Evolutionary conservation across 768 basidiomycete species (phyloP), one percentile per base, ranked within the genome.

Genomic region (Mycena floridula): DNA sequence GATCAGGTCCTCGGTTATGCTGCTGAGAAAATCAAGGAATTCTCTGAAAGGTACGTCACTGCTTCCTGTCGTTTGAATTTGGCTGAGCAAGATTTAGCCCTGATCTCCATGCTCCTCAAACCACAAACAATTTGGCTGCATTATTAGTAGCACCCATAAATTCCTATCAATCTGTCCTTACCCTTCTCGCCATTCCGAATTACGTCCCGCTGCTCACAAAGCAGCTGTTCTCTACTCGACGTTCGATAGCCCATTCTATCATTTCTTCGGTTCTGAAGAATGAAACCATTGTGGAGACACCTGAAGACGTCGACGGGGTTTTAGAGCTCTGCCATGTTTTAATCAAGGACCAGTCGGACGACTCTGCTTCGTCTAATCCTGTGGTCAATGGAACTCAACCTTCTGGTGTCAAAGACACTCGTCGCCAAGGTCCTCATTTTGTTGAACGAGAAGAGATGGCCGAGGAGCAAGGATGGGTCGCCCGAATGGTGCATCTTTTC

Each of bases 401-500:
- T 23, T 67, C 61, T 21, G 53, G 21, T 24, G 30, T 55, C 20
- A 71, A 73, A 50, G 76, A 77, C 37, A 56, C 63, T 39, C 72
- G 80, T 47, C 68, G 82, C 49, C 76, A 78, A 45, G 80, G 79
- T 6, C 70, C 79, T 8, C 77, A 81, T 52, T 67, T 70, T 23
- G 55, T 77, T 42, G 94, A 95, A 59, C 66, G 83, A 41, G 89
- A 94, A 59, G 95, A 98, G 58, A 74, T 93, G 70, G 94, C 93
- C 0, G 96, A 99, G 62, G 96, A 99, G 62, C 96, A 99, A 56
- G 96, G 96, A 0, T 99, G 96, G 96, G 81, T 97, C 13, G 95
- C 96, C 30, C 72, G 95, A 50, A 97, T 98, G 90, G 88, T 98
- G 2, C 96, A 99, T 69, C 62, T 98, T 25, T 96, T 98, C 79